Base-by-base conservation (phyloP, 345 rosid genomes). In the Populus simonii region DNA sequence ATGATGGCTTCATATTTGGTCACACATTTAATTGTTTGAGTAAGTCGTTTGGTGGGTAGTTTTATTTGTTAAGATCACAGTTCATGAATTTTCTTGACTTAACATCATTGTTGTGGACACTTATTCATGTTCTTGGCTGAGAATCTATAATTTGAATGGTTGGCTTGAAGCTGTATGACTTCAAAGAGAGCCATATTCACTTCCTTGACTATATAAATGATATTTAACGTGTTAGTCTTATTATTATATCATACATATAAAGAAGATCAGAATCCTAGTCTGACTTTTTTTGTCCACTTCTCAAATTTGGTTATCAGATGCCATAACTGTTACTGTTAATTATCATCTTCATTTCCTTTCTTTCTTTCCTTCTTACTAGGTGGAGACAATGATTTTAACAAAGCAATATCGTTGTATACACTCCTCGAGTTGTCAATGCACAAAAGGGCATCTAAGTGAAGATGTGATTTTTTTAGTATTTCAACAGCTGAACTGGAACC, bases 361-460 rank as follows among this genome's bases (percentile, higher is more conserved):
- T 66, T 36, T 62, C 55, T 18, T 71, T 62, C 55, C 18, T 69
- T 51, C 17, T 17, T 35, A 8, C 71, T 38, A 80, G 76, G 67
- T 51, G 45, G 43, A 62, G 4, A 22, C 17, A 69, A 93, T 93
- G 95, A 86, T 90, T 61, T 83, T 94, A 71, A 89, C 92, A 20
- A 96, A 93, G 85, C 98, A 96, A 71, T 89, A 93, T 80, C 94
- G 98, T 27, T 96, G 99, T 84, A 82, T 91, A 82, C 99, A 96
- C 88, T 96, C 99, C 1, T 84, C 94, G 2, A 96, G 92, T 80
- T 96, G 99, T 81, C 93, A 87, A 81, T 96, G 99, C 85, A 92
- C 86, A 6, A 96, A 91, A 85, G 97, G 99, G 36, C 99, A 96
- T 86, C 85, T 93, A 63, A 93, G 89, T 47, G 98, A 96, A 79